Evolutionary conservation across 2,329 filamentous ascomycete species (phyloP), one percentile per base, ranked within the genome.

Genomic region (Neocucurbitaria cava): DNA sequence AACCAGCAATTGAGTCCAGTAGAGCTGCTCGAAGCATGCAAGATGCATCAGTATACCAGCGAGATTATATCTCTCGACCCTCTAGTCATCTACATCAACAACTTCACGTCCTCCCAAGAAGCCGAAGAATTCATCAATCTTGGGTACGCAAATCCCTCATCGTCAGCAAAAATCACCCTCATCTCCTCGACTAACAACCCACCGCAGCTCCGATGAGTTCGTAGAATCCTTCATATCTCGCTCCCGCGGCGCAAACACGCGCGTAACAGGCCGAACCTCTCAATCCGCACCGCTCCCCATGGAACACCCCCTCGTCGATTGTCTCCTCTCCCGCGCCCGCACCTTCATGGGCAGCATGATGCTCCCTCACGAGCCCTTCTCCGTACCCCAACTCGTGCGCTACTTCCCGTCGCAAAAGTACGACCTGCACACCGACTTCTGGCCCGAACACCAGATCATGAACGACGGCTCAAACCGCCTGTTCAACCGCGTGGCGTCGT

Each of bases 81-180:
- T 3, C 53, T 70, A 0, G 49, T 70, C 11, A 61, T 70, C 2
- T 70, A 70, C 53, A 69, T 69, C 59, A 70, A 66, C 48, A 68
- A 69, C 50, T 70, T 70, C 51, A 68, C 65, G 13, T 61, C 58
- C 2, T 23, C 28, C 5, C 46, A 35, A 10, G 67, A 70, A 56
- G 60, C 66, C 1, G 60, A 68, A 36, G 54, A 61, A 4, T 54
- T 68, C 8, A 59, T 68, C n/a, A 47, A 46, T 3, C 48, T 61
- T 7, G 63, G 66, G 64, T 65, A 54, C 5, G 24, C 33, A n/a
- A 20, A 18, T 21, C 20, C n/a, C 36, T 36, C 20, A 24, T 18
- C 15, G 11, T 10, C 7, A 17, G 18, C 23, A 31, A 15, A 20
- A 36, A 15, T 17, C 26, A 39, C 17, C 35, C 4, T 24, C 26